Base-by-base conservation (phyloP, 371 early-diverging fungal species). In the Blakeslea trispora region DNA sequence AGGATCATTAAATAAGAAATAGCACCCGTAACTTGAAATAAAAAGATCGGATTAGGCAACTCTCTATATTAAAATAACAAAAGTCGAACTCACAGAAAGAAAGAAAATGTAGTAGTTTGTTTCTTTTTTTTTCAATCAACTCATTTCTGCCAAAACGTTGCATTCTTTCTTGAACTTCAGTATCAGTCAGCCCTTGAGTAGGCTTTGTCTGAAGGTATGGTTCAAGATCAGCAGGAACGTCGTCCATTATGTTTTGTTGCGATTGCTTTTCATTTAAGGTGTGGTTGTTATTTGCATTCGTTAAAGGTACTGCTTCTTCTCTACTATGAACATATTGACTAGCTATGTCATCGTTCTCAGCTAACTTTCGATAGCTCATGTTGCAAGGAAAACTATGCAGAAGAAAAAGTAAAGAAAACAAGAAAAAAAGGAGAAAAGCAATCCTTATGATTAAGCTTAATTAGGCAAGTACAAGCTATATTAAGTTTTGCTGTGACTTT, bases 1-100 rank as follows among this genome's bases (percentile, higher is more conserved):
- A 89, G 64, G 66, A 93, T 93, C 60, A 96, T 90, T 51, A 97
- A 74, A 74, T 87, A 91, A 42, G 94, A 88, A 63, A 95, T 95
- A 48, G 96, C 84, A 53, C 95, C 96, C 17, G 84, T 85, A 68
- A 97, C 63, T 63, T 8, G 3, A 22, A 24, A 46, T 23, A 34
- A 49, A 35, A 35, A 19, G 17, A 35, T 17, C 5, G 9, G 18
- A 19, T 34, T 34, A 21, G 8, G 17, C 10, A 45, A 24, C 44
- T 17, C n/a, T 9, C 28, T 18, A 18, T 23, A n/a, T n/a, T n/a
- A 24, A 46, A 28, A 10, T 2, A 17, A 24, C 13, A 1, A 5
- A 19, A 34, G 13, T 21, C 34, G 7, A 24, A 45, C 62, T 60
- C 53, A 69, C 70, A 95, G 79, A 91, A 95, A 7, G 85, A 78